Percentiles rank a stretch among this genome's conserved stretches.
These are phyloP conservation scores for Leptographium flavum DNA, from an alignment of 2,329 filamentous ascomycete species.

Conservation along the genomic window DNA sequence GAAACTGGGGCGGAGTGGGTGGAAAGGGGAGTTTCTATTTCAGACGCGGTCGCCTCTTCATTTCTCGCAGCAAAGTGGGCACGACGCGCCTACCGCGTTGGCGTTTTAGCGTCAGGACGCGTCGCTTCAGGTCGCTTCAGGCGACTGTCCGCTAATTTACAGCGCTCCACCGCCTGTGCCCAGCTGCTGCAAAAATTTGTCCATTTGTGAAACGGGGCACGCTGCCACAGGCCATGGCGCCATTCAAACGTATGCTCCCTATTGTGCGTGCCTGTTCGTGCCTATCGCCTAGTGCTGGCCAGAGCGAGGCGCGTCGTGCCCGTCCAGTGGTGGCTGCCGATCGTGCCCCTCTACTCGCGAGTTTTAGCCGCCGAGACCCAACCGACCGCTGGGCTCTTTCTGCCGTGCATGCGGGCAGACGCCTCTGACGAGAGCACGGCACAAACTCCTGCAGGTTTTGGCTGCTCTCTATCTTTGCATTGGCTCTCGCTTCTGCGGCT, in stretches of 20 bases:
- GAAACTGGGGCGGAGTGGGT: not conserved
- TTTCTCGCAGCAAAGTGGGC: slow-evolving; percentile 10
- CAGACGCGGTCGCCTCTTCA: slow-evolving; percentile 11
- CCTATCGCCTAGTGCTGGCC: not conserved
- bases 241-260: too few species aligned
- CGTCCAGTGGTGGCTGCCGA: not conserved
- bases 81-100: slow-evolving; percentile 13
- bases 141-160: not conserved
- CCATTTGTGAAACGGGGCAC: not conserved
- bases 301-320: slow-evolving; percentile 10
- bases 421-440: too few species aligned
- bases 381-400: not conserved
- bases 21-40: slow-evolving; percentile 10
- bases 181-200: not conserved
- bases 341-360: not conserved
- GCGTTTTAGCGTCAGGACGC: slow-evolving; percentile 10
- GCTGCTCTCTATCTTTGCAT: too few species aligned
- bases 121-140: slow-evolving; percentile 4
- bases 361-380: slow-evolving; percentile 8
- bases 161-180: not conserved
- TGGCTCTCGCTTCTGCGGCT: not conserved
- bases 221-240: not conserved
- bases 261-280: too few species aligned
- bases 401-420: not conserved
- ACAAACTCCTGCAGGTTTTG: not conserved